These are phyloP conservation scores for Prosopis cineraria DNA, from an alignment of 306 rosid genomes.

Conservation along the genomic window DNA sequence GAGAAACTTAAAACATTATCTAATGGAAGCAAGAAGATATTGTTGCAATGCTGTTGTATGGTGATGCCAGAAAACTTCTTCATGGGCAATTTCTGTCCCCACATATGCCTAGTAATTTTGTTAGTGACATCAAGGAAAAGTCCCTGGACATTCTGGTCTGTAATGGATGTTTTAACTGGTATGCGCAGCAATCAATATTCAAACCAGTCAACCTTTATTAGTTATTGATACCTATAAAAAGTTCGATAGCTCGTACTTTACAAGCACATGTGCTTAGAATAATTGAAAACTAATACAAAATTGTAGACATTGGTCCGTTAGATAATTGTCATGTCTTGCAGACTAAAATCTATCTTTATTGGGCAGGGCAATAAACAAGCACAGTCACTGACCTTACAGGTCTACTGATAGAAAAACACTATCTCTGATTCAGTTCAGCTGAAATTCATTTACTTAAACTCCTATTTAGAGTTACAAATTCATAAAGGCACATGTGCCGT, in stretches of 20 bases:
- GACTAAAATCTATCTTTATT: not conserved
- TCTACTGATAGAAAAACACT: no score
- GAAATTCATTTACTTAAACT: slow-evolving; percentile 21
- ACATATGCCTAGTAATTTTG: slow-evolving; percentile 14
- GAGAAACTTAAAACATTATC: slow-evolving; percentile 5
- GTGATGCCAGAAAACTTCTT: slow-evolving; percentile 22
- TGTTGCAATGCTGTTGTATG: not conserved
- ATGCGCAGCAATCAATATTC: no score
- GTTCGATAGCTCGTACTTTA: slow-evolving; percentile 11
- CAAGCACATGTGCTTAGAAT: slow-evolving; percentile 1
- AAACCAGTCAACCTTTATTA: no score
- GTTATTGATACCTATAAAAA: not conserved
- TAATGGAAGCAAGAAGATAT: not conserved
- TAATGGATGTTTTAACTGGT: slow-evolving; percentile 8
- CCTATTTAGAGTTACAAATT: not conserved
- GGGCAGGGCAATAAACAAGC: not conserved
- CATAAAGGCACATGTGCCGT: not conserved
- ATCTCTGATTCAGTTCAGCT: not conserved
- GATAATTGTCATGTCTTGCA: not conserved
- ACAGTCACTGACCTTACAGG: not conserved
- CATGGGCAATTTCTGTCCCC: slow-evolving; percentile 18
- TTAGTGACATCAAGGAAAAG: not conserved
- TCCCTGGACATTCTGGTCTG: not conserved
- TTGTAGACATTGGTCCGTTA: not conserved
- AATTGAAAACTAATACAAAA: slow-evolving; percentile 1